Evolutionary conservation across 257 asterid species (phyloP).

Genomic region (Solanum lycopersicoides): DNA sequence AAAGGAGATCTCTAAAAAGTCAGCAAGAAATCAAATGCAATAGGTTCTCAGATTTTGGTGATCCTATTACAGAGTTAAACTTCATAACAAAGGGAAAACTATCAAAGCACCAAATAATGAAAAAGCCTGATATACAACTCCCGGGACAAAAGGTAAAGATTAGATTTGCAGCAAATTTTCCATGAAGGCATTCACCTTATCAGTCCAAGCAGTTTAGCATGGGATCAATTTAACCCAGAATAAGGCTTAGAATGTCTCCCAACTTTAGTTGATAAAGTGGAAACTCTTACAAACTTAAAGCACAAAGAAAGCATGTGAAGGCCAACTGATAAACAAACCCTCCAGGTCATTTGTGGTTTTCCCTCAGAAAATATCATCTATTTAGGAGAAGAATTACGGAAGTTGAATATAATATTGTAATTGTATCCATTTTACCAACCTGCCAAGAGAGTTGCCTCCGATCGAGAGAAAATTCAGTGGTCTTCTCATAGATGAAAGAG

Average conservation of each 20-base stretch:
- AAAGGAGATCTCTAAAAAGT: neutral
- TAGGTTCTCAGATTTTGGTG: neutral
- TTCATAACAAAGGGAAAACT: neutral
- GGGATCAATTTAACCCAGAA: neutral
- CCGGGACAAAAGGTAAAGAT: neutral
- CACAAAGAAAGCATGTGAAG: neutral
- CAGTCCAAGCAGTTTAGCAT: neutral
- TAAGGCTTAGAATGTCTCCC: neutral
- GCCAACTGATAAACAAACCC: neutral
- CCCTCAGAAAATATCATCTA: neutral
- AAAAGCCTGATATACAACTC: neutral
- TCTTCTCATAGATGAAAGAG: slow-evolving; percentile 54
- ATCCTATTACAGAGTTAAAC: neutral
- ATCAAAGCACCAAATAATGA: neutral
- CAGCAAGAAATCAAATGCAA: neutral
- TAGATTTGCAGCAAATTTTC: neutral
- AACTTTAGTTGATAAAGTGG: neutral
- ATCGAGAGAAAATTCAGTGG: slow-evolving; percentile 63
- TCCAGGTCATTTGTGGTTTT: neutral
- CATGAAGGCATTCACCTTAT: neutral
- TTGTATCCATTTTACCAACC: slow-evolving; percentile 24
- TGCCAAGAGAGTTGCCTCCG: slow-evolving; percentile 77
- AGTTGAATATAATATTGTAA: neutral
- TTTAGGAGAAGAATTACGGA: neutral
- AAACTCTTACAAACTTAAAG: neutral